These are phyloP conservation scores for Sequoia sempervirens DNA, from an alignment of 75 land plant genomes.

Conservation along the genomic window DNA sequence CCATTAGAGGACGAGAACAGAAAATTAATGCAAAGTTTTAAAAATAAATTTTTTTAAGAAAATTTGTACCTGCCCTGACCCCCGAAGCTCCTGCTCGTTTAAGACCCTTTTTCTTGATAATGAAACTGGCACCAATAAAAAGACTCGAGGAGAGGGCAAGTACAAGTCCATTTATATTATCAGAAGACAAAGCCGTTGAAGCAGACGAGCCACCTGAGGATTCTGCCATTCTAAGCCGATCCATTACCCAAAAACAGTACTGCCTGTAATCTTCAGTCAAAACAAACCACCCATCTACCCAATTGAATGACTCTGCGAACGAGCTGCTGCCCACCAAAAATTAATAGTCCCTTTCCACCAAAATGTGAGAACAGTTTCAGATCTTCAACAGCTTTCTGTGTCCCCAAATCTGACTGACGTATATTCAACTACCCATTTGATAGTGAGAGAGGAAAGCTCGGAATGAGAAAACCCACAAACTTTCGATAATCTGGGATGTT, in stretches of 20 bases:
- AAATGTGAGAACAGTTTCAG: neutral
- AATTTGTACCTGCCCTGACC: slow-evolving; percentile 49
- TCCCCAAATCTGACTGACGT: neutral
- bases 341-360: neutral
- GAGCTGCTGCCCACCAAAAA: neutral
- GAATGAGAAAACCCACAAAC: neutral
- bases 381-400: neutral
- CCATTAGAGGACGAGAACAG: neutral
- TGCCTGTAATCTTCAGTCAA: neutral
- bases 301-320: neutral
- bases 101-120: slow-evolving; percentile 78
- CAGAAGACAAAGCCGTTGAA: slow-evolving; percentile 43
- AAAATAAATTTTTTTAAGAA: neutral
- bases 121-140: slow-evolving; percentile 79
- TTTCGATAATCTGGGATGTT: neutral
- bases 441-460: neutral
- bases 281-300: neutral
- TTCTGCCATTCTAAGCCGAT: neutral
- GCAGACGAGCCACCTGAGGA: slow-evolving; percentile 2
- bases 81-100: slow-evolving; percentile 75
- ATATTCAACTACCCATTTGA: neutral
- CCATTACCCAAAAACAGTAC: neutral
- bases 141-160: slow-evolving; percentile 70
- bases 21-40: neutral
- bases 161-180: slow-evolving; percentile 67